Base-by-base conservation (phyloP, 768 basidiomycete genomes). In the Suillus bovinus region DNA sequence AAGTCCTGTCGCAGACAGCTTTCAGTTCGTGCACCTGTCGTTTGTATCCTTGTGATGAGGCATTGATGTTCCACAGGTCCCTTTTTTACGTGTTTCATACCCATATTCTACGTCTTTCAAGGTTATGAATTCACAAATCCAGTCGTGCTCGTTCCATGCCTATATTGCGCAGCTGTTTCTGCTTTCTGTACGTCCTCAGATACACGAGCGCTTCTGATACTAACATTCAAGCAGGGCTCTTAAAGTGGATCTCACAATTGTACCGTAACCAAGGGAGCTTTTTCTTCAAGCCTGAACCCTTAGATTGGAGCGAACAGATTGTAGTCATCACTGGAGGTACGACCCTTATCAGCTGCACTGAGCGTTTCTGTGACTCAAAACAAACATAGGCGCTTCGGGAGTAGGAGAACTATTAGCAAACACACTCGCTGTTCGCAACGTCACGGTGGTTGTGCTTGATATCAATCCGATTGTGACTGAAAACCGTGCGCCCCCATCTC, bases 281-380 rank as follows among this genome's bases (percentile, higher is more conserved):
- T 24, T 73, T 94, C 27, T 86, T 86, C 63, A 80, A 82, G 0
- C 86, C 88, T 3, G 71, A 77, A 16, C 82, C 77, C 41, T 74
- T 94, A 33, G 86, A 94, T 67, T 98, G 96, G 96, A 84, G 83
- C 50, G 87, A 94, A 52, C 93, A 98, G 75, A 86, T 96, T 60
- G 88, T 98, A 5, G 80, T 98, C 42, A 81, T 99, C 61, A 98
- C 96, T 8, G 96, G 96, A 58, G 96, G 94, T 91, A 63, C 53
- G 84, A 46, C n/a, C 50, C n/a, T 53, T 47, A 6, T 42, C 24
- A 17, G 47, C 54, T 31, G 22, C 14, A 55, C 55, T 13, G 6
- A 9, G 38, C n/a, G 22, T 2, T 59, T 54, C 16, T 22, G 41
- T 20, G 10, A 33, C 42, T 61, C 22, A 24, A 7, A 9, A 29